phyloP scores from a whole-genome alignment of 176 grass and related monocot species.

The Thinopyrum elongatum region DNA sequence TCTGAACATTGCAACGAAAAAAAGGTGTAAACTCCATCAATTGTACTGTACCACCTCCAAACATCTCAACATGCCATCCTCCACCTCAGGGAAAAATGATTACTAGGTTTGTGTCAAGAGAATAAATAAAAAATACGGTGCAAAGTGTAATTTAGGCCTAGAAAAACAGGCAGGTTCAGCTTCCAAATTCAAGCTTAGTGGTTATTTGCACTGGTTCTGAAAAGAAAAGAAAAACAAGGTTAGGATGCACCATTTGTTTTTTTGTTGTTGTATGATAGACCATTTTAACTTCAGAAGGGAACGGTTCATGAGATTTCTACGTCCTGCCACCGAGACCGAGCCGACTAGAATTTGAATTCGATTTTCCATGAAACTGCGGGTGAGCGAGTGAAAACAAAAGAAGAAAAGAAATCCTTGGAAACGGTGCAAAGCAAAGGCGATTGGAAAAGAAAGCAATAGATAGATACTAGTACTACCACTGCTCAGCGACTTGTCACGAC shows the following conservation, averaged over 20 bases:
- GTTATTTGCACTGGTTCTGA: background rate
- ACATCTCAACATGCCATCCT: background rate
- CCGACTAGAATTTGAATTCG: background rate
- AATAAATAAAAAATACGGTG: background rate
- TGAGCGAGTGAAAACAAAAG: background rate
- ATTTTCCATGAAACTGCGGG: background rate
- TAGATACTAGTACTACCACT: background rate
- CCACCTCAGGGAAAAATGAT: background rate
- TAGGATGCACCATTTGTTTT: background rate
- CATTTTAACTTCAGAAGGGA: background rate
- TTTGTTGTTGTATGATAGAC: background rate
- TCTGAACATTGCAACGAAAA: too few relatives aligned
- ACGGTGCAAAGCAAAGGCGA: conserved; percentile 34
- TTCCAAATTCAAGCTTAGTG: background rate
- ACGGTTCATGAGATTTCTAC: background rate
- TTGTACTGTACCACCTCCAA: background rate
- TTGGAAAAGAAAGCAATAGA: conserved; percentile 14
- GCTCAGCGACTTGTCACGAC: background rate
- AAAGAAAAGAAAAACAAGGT: background rate
- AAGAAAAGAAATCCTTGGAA: conserved; percentile 18
- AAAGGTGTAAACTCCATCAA: too few relatives aligned
- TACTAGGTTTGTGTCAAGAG: background rate
- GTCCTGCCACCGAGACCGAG: background rate
- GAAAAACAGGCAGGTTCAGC: background rate
- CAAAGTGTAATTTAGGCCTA: background rate